Evolutionary conservation across 1,284 basidiomycete species (phyloP), one percentile per base, ranked within the genome.

Genomic region (Garcileccinum viscosum): DNA sequence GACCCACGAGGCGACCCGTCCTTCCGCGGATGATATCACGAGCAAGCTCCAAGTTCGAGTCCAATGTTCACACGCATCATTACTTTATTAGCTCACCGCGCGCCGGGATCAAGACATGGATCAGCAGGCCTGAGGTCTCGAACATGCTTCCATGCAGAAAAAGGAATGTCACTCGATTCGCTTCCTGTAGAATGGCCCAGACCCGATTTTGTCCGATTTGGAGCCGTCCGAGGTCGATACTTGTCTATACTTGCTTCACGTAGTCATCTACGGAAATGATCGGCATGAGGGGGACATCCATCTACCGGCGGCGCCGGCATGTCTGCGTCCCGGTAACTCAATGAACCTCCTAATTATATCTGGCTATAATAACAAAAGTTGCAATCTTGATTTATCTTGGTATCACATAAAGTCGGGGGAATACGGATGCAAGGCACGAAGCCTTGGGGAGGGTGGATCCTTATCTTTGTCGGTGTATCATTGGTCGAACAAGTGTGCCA

Each of bases 111-210:
- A 60, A 64, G 24, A 27, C 33, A 38, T 15, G 14, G 19, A 30
- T 27, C 24, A 35, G 9, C 19, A 50, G 44, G 27, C 27, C 27
- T 27, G 24, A 27, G 27, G 50, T 30, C 33, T 69, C 59, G 59
- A 63, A 42, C 14, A 22, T 4, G 12, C 5, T 35, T 17, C 27
- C 44, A 11, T 32, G 65, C 27, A 56, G 17, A 30, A 56, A 67
- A 67, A 67, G 71, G 65, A 60, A 74, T 12, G 5, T 47, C n/a
- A 30, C 17, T 30, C 22, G 9, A 56, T 7, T 56, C 27, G 60
- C 33, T 70, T 65, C 73, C 64, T 33, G 71, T 65, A 24, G 33
- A 67, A 38, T 42, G 47, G 71, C 53, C 53, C 27, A 56, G 53
- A 72, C 17, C 30, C 50, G 17, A 11, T 7, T 19, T 50, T 2